Conservation (phyloP, 1,284 basidiomycete genomes). For the Leccinum huronense region DNA sequence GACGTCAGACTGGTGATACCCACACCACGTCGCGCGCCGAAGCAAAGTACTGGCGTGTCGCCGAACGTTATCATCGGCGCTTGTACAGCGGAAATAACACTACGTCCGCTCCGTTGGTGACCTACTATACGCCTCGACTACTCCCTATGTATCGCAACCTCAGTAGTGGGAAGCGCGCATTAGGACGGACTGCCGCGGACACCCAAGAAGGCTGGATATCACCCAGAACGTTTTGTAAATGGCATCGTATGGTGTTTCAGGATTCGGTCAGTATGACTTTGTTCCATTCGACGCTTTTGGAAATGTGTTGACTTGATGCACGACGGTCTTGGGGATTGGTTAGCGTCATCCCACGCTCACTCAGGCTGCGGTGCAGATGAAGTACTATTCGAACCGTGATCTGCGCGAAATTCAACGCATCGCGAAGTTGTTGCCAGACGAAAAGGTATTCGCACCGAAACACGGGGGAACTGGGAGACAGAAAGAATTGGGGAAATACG, state of each 20-base stretch:
- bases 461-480: neutral
- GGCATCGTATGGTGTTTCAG: constrained; percentile 42
- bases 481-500: constrained; percentile 27
- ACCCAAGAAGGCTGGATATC: constrained; percentile 24
- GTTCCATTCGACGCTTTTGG: neutral
- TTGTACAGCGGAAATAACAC: constrained; percentile 27
- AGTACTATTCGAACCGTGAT: constrained; percentile 38
- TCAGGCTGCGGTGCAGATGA: constrained; percentile 33
- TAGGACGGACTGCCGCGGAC: constrained; percentile 4
- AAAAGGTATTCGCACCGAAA: constrained; percentile 28
- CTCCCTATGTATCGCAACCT: constrained; percentile 31
- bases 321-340: neutral
- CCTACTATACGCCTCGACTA: constrained; percentile 31
- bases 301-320: neutral
- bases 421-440: constrained; percentile 34
- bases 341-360: constrained; percentile 37
- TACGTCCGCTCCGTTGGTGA: constrained; percentile 22
- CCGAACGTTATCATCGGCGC: constrained; percentile 29
- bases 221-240: constrained; percentile 39
- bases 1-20: constrained; percentile 5
- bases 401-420: constrained; percentile 41
- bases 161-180: neutral
- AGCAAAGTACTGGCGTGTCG: constrained; percentile 33
- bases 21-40: constrained; percentile 29
- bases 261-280: constrained; percentile 31